Conservation (phyloP, 2,329 filamentous ascomycete genomes). For the Alternaria novae-zelandiae region DNA sequence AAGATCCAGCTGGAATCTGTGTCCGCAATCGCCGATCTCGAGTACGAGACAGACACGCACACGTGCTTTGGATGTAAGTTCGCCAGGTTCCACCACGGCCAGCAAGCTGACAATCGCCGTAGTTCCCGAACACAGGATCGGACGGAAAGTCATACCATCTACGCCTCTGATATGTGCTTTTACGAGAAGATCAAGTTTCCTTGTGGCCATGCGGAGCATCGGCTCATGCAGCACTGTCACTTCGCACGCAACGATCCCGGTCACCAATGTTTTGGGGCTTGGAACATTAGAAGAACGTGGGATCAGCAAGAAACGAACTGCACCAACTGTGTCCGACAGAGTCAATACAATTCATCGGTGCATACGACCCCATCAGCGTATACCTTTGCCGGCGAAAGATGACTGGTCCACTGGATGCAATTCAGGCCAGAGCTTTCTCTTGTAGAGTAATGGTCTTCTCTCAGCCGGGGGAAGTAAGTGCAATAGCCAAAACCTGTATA, state of each 20-base stretch:
- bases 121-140: not conserved
- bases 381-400: not conserved
- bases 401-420: not conserved
- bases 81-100: not conserved
- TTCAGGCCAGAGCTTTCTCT: too few species aligned
- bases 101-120: not conserved
- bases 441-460: too few species aligned
- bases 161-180: conserved; percentile 65
- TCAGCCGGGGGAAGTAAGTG: too few species aligned
- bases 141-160: not conserved
- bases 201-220: conserved; percentile 67
- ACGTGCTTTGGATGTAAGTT: not conserved
- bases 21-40: not conserved
- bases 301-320: conserved; percentile 52
- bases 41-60: not conserved
- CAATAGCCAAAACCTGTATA: too few species aligned
- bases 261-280: conserved; percentile 72
- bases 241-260: conserved; percentile 74
- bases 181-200: conserved; percentile 72
- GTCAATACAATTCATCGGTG: not conserved
- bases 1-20: not conserved
- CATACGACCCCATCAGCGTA: not conserved
- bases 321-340: conserved; percentile 2
- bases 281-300: conserved; percentile 66
- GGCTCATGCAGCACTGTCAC: conserved; percentile 74